Base-by-base conservation (phyloP, 2,329 filamentous ascomycete species). In the Camillea tinctor region DNA sequence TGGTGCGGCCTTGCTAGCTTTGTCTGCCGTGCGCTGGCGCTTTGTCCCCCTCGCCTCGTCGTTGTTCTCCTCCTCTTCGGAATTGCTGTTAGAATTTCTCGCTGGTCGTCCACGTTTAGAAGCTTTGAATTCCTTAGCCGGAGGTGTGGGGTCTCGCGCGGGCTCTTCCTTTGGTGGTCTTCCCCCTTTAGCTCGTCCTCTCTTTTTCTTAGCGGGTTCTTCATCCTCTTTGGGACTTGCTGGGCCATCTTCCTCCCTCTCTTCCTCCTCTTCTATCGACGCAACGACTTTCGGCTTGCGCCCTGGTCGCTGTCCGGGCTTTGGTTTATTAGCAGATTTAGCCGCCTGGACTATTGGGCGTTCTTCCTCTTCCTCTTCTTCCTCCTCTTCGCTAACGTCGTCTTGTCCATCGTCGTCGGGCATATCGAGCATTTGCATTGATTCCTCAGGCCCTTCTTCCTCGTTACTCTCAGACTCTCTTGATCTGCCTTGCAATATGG, bases 161-260 rank as follows among this genome's bases (percentile, higher is more conserved):
- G 64, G 57, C 36, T 66, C 63, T 57, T 63, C 61, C 24, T 55
- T 52, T 19, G 60, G 50, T 17, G 52, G 62, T 21, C 54, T n/a
- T n/a, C n/a, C 59, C n/a, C 50, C 55, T 55, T 70, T 73, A 51
- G 70, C 66, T 22, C 71, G 64, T 21, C 72, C 72, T 55, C 68
- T 64, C 55, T 60, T 70, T 61, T 68, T 71, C 52, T 66, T 71
- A 9, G 62, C 58, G 0, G 68, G 66, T 50, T 69, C 66, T 26
- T 65, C 67, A 21, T 64, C 65, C n/a, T 64, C 62, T 21, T 61
- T 61, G 24, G 55, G 59, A 54, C 60, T 40, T 15, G 59, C 56
- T 26, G 58, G 49, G 50, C 60, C 56, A 7, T 11, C 53, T 24
- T 58, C 51, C 24, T 66, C 60, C 17, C 57, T 21, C 24, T 69